phyloP scores from a whole-genome alignment of 78 protist species.

The Pigoraptor vietnamica region DNA sequence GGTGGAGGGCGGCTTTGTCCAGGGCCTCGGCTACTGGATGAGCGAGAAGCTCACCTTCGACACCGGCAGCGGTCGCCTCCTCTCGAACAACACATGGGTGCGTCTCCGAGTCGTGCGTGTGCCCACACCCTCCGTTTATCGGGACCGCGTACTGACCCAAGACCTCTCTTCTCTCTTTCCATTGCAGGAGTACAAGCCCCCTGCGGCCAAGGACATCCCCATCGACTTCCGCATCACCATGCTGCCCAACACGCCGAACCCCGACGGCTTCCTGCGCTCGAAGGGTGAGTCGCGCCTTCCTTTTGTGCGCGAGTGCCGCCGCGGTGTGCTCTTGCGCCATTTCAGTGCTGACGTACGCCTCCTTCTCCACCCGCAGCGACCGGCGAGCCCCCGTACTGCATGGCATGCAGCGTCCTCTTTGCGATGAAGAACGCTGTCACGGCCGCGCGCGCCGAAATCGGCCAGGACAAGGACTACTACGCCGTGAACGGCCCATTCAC shows the following conservation, averaged over 20 bases:
- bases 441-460: not conserved
- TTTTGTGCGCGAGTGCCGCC: not conserved
- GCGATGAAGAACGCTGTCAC: not conserved
- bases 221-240: conserved; percentile 20
- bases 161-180: not conserved
- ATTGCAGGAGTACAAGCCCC: conserved; percentile 28
- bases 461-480: not conserved
- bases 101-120: not conserved
- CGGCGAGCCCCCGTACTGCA: conserved; percentile 10
- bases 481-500: not conserved
- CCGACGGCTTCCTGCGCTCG: not conserved
- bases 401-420: not conserved
- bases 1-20: conserved; percentile 48
- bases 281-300: not conserved
- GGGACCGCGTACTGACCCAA: too few species aligned
- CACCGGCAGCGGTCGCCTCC: not conserved
- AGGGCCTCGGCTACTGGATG: conserved; percentile 9
- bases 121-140: too few species aligned
- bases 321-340: not conserved
- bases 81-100: conserved; percentile 12
- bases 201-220: conserved; percentile 35
- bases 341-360: not conserved
- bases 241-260: conserved; percentile 6
- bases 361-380: not conserved
- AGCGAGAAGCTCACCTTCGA: conserved; percentile 49